A percentile compares a stretch with the other conserved stretches of the same genome.
phyloP scores from a whole-genome alignment of 2,329 filamentous ascomycete species.

The Cercospora beticola region DNA sequence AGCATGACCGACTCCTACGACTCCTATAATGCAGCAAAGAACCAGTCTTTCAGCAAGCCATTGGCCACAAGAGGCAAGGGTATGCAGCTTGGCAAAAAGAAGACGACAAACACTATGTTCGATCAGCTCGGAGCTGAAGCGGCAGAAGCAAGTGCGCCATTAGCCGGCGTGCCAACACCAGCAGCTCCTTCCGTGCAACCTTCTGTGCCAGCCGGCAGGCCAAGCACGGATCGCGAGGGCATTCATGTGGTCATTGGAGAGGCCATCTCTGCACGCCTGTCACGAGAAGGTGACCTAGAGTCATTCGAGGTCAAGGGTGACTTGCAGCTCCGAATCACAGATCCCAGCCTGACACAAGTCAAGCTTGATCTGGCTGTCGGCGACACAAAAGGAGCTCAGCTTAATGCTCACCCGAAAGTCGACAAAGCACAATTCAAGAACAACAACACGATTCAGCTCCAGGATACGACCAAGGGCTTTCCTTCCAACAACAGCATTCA shows the following conservation, averaged over 20 bases:
- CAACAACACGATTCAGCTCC: conserved; percentile 82
- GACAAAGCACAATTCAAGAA: conserved; percentile 84
- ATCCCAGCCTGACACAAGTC: conserved; percentile 85
- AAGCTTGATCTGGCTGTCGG: conserved; percentile 78
- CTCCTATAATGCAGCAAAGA: conserved; percentile 95
- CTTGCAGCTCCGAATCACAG: conserved; percentile 84
- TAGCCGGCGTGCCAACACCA: conserved; percentile 58
- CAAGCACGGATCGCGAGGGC: conserved; percentile 74
- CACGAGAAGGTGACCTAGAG: conserved; percentile 81
- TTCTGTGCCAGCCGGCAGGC: conserved; percentile 54
- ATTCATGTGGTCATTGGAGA: conserved; percentile 88
- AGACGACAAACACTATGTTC: conserved; percentile 95
- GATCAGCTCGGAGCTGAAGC: conserved; percentile 92
- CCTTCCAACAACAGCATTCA: conserved; percentile 91
- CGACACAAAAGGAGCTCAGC: conserved; percentile 79
- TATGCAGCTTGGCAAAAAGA: conserved; percentile 99
- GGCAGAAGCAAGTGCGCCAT: conserved; percentile 68
- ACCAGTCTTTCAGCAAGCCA: conserved; percentile 79
- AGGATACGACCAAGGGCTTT: conserved; percentile 83
- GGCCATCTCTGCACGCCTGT: conserved; percentile 84
- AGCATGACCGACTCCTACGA: conserved; percentile 81
- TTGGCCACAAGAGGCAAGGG: conserved; percentile 84
- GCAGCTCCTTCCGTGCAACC: conserved; percentile 50
- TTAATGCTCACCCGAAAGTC: conserved; percentile 94
- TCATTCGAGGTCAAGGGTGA: conserved; percentile 89